Evolutionary conservation across 768 basidiomycete genomes (phyloP), one percentile per base, ranked within the genome.

Genomic region (Gautieria morchelliformis): DNA sequence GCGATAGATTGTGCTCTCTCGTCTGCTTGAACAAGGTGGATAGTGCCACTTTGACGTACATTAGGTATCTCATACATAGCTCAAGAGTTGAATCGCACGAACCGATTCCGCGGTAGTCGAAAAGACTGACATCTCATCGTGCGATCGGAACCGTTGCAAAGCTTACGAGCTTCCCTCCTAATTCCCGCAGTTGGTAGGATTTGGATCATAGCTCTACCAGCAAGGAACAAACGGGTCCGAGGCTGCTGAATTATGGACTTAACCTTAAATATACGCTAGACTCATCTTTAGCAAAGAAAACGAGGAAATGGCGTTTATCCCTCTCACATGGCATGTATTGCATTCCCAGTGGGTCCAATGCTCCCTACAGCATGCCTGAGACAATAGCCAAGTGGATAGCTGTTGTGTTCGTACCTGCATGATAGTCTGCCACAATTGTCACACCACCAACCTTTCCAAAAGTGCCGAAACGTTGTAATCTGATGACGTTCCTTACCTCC

Each of bases 271-370:
- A n/a, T 55, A 20, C 40, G 33, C 52, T 53, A 40, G 8, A 51
- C 1, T 24, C 42, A 44, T 33, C 41, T 35, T 53, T 52, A 52
- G 30, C 17, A 39, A 15, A 33, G 50, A 19, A 10, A 7, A 20
- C 50, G 32, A 33, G 14, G 50, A 32, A 10, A 3, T 4, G 14
- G 19, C 27, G n/a, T 10, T 10, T 7, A 19, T 5, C 5, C 35
- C 14, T 2, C 39, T 55, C 67, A 87, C 88, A 17, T 72, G 63
- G 65, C 87, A 91, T 56, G 73, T 63, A 33, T 73, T 68, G 63
- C 89, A 92, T 66, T 86, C 78, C 80, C 86, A 89, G 50, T 76
- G 64, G 64, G 87, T 79, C 88, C 87, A 89, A 68, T 83, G 84
- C 53, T 67, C 82, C 62, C 89, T 90, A 58, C 30, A 42, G 46